Conservation (phyloP, 805 yeast genomes). For the Schwanniomyces pseudopolymorphus region DNA sequence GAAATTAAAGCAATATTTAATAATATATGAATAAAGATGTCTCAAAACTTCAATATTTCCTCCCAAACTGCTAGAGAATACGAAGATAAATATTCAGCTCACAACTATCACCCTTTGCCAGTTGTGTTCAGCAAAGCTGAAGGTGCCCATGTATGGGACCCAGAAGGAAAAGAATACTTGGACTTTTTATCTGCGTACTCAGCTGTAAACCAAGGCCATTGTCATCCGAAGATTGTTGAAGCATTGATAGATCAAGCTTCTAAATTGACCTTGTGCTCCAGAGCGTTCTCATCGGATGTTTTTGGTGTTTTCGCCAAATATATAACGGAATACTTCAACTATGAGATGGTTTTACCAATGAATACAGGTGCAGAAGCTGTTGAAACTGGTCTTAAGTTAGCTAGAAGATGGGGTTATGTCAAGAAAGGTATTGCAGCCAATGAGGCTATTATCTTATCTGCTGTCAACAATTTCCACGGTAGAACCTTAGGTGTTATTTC, state of each 20-base stretch:
- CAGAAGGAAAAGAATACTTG: conserved; percentile 91
- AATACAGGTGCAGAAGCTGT: conserved; percentile 99
- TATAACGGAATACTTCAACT: conserved; percentile 83
- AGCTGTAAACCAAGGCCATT: conserved; percentile 97
- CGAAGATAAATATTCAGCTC: conserved; percentile 87
- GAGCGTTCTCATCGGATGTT: conserved; percentile 89
- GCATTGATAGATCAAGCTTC: conserved; percentile 89
- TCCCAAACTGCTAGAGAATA: conserved; percentile 63
- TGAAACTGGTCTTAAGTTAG: conserved; percentile 89
- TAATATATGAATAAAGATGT: conserved; percentile 11
- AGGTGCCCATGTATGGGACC: conserved; percentile 98
- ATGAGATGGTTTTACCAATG: conserved; percentile 95
- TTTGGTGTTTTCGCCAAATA: conserved; percentile 87
- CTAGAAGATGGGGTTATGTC: conserved; percentile 96
- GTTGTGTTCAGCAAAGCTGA: conserved; percentile 84
- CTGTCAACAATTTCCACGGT: conserved; percentile 92
- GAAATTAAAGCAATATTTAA: not conserved
- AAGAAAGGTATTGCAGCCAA: conserved; percentile 78
- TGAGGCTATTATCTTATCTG: conserved; percentile 86
- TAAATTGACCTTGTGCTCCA: conserved; percentile 77
- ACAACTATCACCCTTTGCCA: conserved; percentile 95
- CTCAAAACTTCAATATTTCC: conserved; percentile 49
- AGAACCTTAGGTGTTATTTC: conserved; percentile 94
- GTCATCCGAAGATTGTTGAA: conserved; percentile 86
- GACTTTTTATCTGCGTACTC: conserved; percentile 94